A percentile compares a stretch with the other conserved stretches of the same genome.
Conservation (phyloP, 805 yeast species). For the Candida ipomoeae region DNA sequence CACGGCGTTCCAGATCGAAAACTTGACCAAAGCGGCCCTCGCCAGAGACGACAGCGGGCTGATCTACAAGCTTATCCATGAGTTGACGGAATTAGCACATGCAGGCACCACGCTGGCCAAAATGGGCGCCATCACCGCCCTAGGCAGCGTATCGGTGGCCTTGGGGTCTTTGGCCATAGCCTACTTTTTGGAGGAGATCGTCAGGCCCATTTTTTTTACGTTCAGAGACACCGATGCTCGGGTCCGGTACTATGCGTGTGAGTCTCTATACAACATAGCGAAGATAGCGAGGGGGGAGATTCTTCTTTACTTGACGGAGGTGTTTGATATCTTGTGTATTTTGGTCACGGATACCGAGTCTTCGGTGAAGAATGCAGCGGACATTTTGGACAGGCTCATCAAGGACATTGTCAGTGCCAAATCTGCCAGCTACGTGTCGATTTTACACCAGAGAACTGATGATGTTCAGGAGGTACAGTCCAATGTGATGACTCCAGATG, state of each 20-base stretch:
- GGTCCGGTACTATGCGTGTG: constrained; percentile 95
- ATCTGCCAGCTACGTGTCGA: constrained; percentile 80
- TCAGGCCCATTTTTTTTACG: constrained; percentile 91
- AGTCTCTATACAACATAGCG: constrained; percentile 89
- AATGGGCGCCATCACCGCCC: constrained; percentile 92
- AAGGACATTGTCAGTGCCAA: constrained; percentile 95
- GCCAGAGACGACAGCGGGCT: constrained; percentile 57
- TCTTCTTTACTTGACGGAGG: constrained; percentile 84
- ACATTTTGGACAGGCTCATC: constrained; percentile 79
- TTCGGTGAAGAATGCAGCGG: constrained; percentile 93
- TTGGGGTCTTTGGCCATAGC: constrained; percentile 83
- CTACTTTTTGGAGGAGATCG: constrained; percentile 72
- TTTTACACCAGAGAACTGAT: constrained; percentile 48
- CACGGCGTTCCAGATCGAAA: constrained; percentile 63
- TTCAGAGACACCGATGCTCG: constrained; percentile 97
- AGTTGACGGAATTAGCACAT: constrained; percentile 71
- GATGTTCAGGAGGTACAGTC: constrained; percentile 31
- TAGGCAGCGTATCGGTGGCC: constrained; percentile 95
- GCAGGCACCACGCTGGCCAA: constrained; percentile 69
- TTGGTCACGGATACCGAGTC: constrained; percentile 87
- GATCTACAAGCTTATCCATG: constrained; percentile 62
- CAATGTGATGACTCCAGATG: constrained; percentile 50
- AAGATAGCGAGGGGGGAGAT: constrained; percentile 96
- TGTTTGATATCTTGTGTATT: constrained; percentile 87
- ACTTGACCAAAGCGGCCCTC: constrained; percentile 65